Percentiles rank a stretch among this genome's conserved stretches.
Conservation (phyloP, 2,329 filamentous ascomycete species). For the Capronia epimyces region DNA sequence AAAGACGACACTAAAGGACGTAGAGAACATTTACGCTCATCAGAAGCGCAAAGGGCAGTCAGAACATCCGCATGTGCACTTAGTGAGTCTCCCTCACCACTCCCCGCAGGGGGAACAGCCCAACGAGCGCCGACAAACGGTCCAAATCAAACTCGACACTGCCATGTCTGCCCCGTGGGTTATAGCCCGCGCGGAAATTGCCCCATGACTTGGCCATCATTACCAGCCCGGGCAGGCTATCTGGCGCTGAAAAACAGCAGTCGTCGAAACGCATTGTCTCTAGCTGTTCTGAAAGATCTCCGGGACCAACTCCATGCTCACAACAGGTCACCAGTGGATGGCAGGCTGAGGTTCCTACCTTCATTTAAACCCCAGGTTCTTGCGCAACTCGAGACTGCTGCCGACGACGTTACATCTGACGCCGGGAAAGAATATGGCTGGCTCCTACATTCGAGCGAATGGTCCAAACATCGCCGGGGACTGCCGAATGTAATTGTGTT, state of each 20-base stretch:
- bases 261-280: constrained; percentile 25
- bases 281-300: constrained; percentile 25
- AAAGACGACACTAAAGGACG: no score
- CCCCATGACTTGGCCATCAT: constrained; percentile 22
- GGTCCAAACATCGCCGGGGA: constrained; percentile 23
- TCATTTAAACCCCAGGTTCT: constrained; percentile 25
- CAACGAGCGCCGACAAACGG: no score
- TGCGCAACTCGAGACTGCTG: constrained; percentile 22
- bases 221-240: constrained; percentile 24
- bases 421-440: constrained; percentile 23
- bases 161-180: background rate
- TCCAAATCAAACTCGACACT: background rate
- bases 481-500: constrained; percentile 28
- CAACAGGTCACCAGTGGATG: constrained; percentile 26
- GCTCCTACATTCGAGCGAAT: constrained; percentile 23
- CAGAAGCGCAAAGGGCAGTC: no score
- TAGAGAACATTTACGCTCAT: no score
- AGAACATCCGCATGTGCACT: no score
- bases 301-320: constrained; percentile 24
- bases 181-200: background rate
- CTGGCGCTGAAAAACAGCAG: constrained; percentile 24
- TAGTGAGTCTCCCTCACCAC: no score
- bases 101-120: no score
- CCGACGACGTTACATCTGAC: constrained; percentile 6
- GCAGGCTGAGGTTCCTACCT: constrained; percentile 23